Evolutionary conservation across 2,329 filamentous ascomycete species (phyloP).

Genomic region (Huntiella savannae): DNA sequence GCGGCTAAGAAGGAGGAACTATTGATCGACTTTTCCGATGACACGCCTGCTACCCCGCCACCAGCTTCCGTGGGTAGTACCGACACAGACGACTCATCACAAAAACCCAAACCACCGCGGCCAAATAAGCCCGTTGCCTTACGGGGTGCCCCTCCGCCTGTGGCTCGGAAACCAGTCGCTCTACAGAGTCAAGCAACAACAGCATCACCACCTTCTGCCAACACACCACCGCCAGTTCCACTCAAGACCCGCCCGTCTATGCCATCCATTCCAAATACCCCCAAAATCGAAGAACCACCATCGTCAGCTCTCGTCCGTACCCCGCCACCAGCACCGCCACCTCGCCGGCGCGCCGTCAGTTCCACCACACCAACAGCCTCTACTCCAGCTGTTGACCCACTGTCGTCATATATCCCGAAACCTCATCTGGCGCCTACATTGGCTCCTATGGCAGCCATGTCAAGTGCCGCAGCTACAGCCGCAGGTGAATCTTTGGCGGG

Average conservation of each 20-base stretch:
- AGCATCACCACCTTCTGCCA: conserved; percentile 19
- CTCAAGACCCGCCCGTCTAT: conserved; percentile 17
- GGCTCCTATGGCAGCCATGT: conserved; percentile 52
- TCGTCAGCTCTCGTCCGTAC: conserved; percentile 12
- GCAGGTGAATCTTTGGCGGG: conserved; percentile 17
- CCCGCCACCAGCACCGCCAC: conserved; percentile 21
- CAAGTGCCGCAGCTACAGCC: conserved; percentile 44
- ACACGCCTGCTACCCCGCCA: not conserved
- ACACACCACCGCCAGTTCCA: not conserved
- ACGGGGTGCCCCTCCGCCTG: conserved; percentile 20
- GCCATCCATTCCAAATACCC: conserved; percentile 3
- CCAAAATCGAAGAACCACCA: conserved; percentile 12
- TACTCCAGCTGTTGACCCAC: conserved; percentile 12
- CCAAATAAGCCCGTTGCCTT: conserved; percentile 39
- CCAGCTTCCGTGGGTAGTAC: not conserved
- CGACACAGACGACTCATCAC: not conserved
- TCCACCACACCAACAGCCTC: not conserved
- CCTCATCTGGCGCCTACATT: conserved; percentile 39
- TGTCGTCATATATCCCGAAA: not conserved
- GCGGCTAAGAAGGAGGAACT: conserved; percentile 32
- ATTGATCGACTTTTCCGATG: conserved; percentile 37
- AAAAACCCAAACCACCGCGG: conserved; percentile 26
- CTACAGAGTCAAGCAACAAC: conserved; percentile 1
- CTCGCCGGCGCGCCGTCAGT: conserved; percentile 15
- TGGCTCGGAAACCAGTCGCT: not conserved